A percentile compares a stretch with the other conserved stretches of the same genome.
phyloP scores from a whole-genome alignment of 345 rosid species.

The Aquilaria sinensis region DNA sequence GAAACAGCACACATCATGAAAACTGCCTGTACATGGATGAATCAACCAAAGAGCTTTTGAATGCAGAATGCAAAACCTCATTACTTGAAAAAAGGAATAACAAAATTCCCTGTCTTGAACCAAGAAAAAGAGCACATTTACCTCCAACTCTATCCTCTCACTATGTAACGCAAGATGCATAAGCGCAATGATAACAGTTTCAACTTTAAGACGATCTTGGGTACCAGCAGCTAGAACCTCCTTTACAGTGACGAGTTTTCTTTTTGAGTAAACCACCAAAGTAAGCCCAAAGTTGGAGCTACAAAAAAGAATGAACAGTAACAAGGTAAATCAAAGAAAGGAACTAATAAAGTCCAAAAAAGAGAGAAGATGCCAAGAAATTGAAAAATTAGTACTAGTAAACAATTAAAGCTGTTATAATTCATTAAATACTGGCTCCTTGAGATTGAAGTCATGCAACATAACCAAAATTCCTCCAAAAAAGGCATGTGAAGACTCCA shows the following conservation, averaged over 20 bases:
- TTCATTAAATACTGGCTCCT: too few relatives aligned
- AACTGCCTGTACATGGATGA: conserved; percentile 57
- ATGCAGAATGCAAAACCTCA: background rate
- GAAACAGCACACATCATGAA: conserved; percentile 82
- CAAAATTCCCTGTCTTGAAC: conserved; percentile 8
- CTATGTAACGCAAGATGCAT: conserved; percentile 91
- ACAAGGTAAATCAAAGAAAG: background rate
- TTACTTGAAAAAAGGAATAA: background rate
- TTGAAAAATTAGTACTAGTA: background rate
- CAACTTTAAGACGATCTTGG: conserved; percentile 60
- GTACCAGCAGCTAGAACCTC: conserved; percentile 75
- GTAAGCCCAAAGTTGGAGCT: conserved; percentile 76
- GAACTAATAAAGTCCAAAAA: conserved; percentile 6
- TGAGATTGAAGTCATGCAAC: too few relatives aligned
- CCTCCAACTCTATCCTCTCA: conserved; percentile 81
- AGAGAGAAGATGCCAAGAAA: too few relatives aligned
- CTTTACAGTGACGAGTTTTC: conserved; percentile 59
- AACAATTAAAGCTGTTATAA: too few relatives aligned
- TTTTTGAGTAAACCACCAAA: conserved; percentile 59
- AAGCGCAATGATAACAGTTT: conserved; percentile 69
- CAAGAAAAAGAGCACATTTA: conserved; percentile 19
- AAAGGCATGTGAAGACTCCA: too few relatives aligned
- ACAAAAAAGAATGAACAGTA: conserved; percentile 12
- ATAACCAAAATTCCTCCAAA: too few relatives aligned
- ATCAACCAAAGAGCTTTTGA: background rate